Base-by-base conservation (phyloP, 1,284 basidiomycete genomes). In the Ceratorhiza oryzae-sativae region DNA sequence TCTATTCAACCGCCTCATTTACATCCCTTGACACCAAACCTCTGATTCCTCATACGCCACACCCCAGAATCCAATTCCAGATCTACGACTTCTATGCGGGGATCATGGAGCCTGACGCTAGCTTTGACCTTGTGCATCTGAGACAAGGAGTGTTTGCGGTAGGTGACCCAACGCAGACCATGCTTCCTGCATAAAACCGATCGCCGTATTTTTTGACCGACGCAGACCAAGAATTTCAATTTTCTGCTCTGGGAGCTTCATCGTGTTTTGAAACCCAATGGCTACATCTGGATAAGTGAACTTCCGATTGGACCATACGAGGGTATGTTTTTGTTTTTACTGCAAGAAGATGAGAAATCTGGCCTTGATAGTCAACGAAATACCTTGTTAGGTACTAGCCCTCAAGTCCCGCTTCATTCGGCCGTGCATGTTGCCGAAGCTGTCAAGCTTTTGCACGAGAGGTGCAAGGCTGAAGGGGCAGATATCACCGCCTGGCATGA, bases 21-120 rank as follows among this genome's bases (percentile, higher is more conserved):
- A 34, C 49, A 6, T 68, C 63, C 1, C 48, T 68, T 3, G 63
- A 68, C 36, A 49, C 49, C 4, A 68, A 68, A 15, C 63, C 63
- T 20, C 36, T 68, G 3, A 27, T 49, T 8, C n/a, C 51, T 13
- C 51, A 53, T 39, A n/a, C 3, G 0, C 63, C 63, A 8, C 63
- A 68, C 32, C n/a, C 48, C 9, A 53, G 63, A 20, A 68, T 68
- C 39, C 20, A 41, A 12, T 55, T 42, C 27, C 20, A 68, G 36
- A 51, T 68, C 2, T 68, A 68, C 25, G 25, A 68, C 20, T 39
- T 68, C 8, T 68, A 42, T 45, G 51, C 63, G 15, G 63, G 63
- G 13, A 53, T 68, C 45, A 34, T 51, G 12, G 51, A 25, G 9
- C 63, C 49, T 25, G 49, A 68, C 39, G 49, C 63, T 8, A 68